These are phyloP conservation scores for Coemansia sp. DNA, from an alignment of 192 early-diverging fungal species.

Conservation along the genomic window DNA sequence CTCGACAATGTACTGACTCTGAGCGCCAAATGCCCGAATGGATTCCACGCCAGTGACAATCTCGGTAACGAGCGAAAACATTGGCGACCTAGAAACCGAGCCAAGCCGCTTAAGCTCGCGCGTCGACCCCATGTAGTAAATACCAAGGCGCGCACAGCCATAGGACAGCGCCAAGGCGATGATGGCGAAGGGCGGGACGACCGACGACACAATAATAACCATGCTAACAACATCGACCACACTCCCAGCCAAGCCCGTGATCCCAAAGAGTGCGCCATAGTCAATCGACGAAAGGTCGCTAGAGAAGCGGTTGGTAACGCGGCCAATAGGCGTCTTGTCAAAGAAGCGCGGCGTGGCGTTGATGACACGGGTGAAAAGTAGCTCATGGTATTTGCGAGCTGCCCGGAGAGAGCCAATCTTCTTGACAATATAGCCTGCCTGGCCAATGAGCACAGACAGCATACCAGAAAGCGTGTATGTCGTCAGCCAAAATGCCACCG, in stretches of 20 bases:
- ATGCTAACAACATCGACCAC: slow-evolving; percentile 53
- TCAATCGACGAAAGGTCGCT: slow-evolving; percentile 81
- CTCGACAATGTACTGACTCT: slow-evolving; percentile 38
- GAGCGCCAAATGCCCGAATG: slow-evolving; percentile 74
- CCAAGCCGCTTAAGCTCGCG: slow-evolving; percentile 82
- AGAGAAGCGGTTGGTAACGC: slow-evolving; percentile 85
- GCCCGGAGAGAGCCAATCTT: slow-evolving; percentile 51
- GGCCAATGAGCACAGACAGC: slow-evolving; percentile 9
- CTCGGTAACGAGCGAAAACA: slow-evolving; percentile 74
- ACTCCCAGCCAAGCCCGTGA: slow-evolving; percentile 49
- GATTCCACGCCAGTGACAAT: slow-evolving; percentile 62
- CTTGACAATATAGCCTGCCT: slow-evolving; percentile 9
- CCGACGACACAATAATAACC: slow-evolving; percentile 55
- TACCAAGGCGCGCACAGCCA: slow-evolving; percentile 61
- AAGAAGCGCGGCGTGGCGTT: slow-evolving; percentile 85
- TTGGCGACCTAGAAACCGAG: slow-evolving; percentile 64
- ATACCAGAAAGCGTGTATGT: slow-evolving; percentile 58
- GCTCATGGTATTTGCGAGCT: slow-evolving; percentile 32
- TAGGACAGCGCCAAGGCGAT: slow-evolving; percentile 56
- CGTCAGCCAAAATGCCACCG: slow-evolving; percentile 57
- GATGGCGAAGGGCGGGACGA: slow-evolving; percentile 70
- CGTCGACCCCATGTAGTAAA: slow-evolving; percentile 65
- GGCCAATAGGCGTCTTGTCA: slow-evolving; percentile 83
- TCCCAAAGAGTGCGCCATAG: slow-evolving; percentile 48
- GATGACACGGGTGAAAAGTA: slow-evolving; percentile 37